A percentile compares a stretch with the other conserved stretches of the same genome.
Conservation (phyloP, 192 early-diverging fungal genomes). For the Hyaloraphidium curvatum region DNA sequence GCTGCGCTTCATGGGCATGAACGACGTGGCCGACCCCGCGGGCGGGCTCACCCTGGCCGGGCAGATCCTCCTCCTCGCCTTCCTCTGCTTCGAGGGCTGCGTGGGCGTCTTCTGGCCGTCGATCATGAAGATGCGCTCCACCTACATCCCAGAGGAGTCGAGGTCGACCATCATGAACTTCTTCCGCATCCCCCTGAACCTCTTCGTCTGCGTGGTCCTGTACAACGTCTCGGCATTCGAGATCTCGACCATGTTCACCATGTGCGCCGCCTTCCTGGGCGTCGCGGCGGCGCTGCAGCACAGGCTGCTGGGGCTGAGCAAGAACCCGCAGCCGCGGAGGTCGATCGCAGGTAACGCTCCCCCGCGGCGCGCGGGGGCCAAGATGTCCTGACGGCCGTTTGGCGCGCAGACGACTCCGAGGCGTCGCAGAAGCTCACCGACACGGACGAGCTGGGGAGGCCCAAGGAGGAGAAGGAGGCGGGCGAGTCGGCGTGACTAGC, state of each 20-base stretch:
- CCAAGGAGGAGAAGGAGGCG: too few relatives aligned
- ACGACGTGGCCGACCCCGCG: constrained; percentile 12
- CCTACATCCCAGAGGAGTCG: constrained; percentile 32
- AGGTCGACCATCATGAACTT: constrained; percentile 35
- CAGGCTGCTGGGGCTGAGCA: too few relatives aligned
- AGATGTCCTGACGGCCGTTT: too few relatives aligned
- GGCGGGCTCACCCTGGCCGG: not conserved
- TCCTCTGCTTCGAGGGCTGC: constrained; percentile 31
- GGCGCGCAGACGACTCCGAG: too few relatives aligned
- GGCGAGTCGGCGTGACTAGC: too few relatives aligned
- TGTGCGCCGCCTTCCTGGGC: constrained; percentile 26
- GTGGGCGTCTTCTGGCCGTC: constrained; percentile 34
- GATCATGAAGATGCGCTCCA: constrained; percentile 25
- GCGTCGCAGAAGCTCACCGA: too few relatives aligned
- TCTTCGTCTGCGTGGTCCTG: constrained; percentile 25
- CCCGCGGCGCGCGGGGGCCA: too few relatives aligned
- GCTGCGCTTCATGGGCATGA: constrained; percentile 17
- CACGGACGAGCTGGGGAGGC: too few relatives aligned
- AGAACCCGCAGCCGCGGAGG: too few relatives aligned
- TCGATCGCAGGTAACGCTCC: too few relatives aligned
- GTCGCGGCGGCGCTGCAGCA: too few relatives aligned
- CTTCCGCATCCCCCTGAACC: constrained; percentile 42
- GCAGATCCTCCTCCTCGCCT: constrained; percentile 11
- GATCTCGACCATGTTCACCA: constrained; percentile 22
- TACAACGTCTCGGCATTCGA: constrained; percentile 19